Conservation (phyloP, 805 yeast genomes). For the Zygoascus ofunaensis region DNA sequence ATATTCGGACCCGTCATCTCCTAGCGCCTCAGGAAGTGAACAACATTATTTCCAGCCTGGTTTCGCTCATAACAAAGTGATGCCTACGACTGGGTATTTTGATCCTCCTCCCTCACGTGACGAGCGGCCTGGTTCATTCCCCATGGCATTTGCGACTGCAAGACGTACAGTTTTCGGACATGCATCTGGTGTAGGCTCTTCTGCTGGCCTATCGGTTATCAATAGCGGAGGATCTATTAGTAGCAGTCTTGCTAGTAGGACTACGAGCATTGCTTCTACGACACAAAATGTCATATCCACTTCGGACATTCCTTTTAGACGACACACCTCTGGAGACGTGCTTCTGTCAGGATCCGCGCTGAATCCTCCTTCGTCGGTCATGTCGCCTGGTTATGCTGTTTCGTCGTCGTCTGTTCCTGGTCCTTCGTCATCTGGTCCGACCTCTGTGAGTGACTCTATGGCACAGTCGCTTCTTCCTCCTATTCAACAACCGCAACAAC, state of each 20-base stretch:
- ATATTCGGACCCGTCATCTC: not conserved
- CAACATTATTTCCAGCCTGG: constrained; percentile 1
- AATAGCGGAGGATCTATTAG: not conserved
- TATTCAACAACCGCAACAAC: not conserved
- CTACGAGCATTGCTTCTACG: not conserved
- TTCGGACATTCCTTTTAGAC: constrained; percentile 8
- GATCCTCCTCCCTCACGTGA: constrained; percentile 16
- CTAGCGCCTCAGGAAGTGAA: not conserved
- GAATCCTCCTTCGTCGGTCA: not conserved
- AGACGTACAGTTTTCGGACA: not conserved
- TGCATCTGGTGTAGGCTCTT: not conserved
- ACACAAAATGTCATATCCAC: not conserved
- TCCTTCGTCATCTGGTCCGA: not conserved
- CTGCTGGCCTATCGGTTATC: not conserved
- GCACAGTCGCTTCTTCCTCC: not conserved
- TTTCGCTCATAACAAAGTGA: not conserved
- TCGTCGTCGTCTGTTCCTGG: not conserved
- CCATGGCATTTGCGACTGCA: constrained; percentile 8
- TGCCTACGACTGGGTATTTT: constrained; percentile 2
- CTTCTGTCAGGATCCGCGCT: not conserved
- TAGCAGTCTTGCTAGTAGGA: not conserved
- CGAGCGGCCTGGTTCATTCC: constrained; percentile 23
- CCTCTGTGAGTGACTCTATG: not conserved
- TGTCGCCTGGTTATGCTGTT: not conserved
- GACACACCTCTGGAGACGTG: constrained; percentile 18